Base-by-base conservation (phyloP, 2,329 filamentous ascomycete genomes). In the Fusarium chuoi region DNA sequence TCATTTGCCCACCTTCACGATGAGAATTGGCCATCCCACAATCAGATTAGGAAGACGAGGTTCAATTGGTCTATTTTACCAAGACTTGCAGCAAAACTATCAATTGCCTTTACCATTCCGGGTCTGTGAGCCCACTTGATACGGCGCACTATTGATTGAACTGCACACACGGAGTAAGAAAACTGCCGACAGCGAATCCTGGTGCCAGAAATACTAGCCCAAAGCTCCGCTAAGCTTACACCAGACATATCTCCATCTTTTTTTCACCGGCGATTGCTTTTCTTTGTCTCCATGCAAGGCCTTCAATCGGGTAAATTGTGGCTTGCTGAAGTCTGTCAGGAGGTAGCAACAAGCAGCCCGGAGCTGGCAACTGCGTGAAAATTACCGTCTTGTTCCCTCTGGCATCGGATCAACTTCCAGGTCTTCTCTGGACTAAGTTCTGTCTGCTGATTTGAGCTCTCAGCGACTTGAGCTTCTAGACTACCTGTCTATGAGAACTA, bases 31-130 rank as follows among this genome's bases (percentile, higher is more conserved):
- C 22, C 15, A 49, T 26, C 12, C 6, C 33, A 26, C 2, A 15
- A 8, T 36, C 5, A 20, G 26, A 46, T 0, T 0, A 3, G 8
- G 12, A 18, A 45, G 6, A 26, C 17, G 5, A 45, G 4, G 9
- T 17, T 26, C 18, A 10, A 38, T 24, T 22, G 33, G 35, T 28
- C 24, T 12, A 20, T 1, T 9, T 22, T 8, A 17, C 51, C 24
- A 38, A 22, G 18, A 28, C 33, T 22, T 54, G 51, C 51, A 38
- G 17, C n/a, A 54, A 54, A 38, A 28, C 51, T 38, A 54, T 38
- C 7, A 4, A 26, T n/a, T 3, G 13, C 7, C 33, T 26, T 54
- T 10, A 17, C 49, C 33, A 9, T 38, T 54, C 18, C 5, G 14
- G 33, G 33, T 17, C 24, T 17, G 9, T 17, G 18, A 26, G 24